Evolutionary conservation across 225 moss, liverwort and hornwort genomes (phyloP).

Genomic region (Antitrichia curtipendula): DNA sequence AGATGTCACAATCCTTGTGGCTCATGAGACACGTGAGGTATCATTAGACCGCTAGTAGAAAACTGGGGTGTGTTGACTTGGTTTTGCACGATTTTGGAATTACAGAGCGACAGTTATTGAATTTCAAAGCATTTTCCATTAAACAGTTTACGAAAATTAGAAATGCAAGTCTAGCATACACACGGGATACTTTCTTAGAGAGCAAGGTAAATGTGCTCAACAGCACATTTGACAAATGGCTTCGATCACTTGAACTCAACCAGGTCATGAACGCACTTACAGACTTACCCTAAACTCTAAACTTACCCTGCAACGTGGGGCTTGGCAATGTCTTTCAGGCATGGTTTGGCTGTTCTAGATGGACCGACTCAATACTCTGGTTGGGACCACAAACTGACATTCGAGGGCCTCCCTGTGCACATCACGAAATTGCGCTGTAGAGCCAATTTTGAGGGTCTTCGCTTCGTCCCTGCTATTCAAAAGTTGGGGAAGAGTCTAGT

Average conservation of each 20-base stretch:
- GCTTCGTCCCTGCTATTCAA: constrained; percentile 36
- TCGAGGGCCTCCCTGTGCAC: constrained; percentile 43
- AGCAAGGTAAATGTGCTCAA: neutral
- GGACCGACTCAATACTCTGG: constrained; percentile 28
- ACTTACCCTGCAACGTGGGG: neutral
- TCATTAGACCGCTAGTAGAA: neutral
- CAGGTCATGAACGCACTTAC: neutral
- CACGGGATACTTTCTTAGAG: neutral
- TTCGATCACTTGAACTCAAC: neutral
- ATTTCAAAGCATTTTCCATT: neutral
- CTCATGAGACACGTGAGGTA: neutral
- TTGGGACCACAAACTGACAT: constrained; percentile 58
- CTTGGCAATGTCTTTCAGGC: constrained; percentile 10
- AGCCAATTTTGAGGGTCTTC: constrained; percentile 50
- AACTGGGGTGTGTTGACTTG: neutral
- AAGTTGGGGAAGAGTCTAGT: constrained; percentile 41
- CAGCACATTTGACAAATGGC: neutral
- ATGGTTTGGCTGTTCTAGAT: constrained; percentile 46
- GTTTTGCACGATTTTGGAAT: neutral
- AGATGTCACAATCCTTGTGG: neutral
- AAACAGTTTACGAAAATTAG: neutral
- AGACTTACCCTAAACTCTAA: neutral
- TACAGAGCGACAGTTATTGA: neutral
- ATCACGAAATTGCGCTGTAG: constrained; percentile 45
- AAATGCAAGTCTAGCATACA: neutral